Evolutionary conservation across 805 yeast genomes (phyloP).

Genomic region (Danielozyma ontarioensis): DNA sequence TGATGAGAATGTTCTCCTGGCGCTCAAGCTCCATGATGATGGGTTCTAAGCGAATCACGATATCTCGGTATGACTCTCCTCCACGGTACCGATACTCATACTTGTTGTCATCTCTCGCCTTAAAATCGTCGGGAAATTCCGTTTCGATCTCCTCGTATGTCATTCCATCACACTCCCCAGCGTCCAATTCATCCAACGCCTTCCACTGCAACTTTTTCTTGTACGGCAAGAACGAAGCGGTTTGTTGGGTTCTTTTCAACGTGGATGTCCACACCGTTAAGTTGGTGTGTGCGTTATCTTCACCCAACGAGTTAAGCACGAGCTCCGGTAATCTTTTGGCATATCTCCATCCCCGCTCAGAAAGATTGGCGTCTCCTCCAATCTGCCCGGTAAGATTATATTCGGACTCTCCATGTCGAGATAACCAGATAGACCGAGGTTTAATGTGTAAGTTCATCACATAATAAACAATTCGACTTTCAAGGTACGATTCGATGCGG

Average conservation of each 20-base stretch:
- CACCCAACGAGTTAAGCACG: conserved; percentile 60
- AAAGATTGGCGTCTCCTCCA: conserved; percentile 89
- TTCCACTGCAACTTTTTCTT: conserved; percentile 84
- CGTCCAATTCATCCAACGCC: conserved; percentile 94
- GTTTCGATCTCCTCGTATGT: conserved; percentile 90
- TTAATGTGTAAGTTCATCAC: conserved; percentile 93
- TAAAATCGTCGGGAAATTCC: conserved; percentile 88
- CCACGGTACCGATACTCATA: conserved; percentile 95
- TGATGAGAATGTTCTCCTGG: conserved; percentile 91
- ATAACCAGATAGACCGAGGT: conserved; percentile 88
- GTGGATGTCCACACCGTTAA: conserved; percentile 97
- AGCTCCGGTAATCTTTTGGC: conserved; percentile 76
- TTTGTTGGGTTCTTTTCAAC: conserved; percentile 84
- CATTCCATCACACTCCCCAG: conserved; percentile 96
- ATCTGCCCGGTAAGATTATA: conserved; percentile 91
- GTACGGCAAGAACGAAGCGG: conserved; percentile 77
- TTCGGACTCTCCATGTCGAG: conserved; percentile 93
- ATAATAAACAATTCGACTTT: conserved; percentile 89
- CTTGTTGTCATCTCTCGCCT: conserved; percentile 92
- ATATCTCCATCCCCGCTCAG: conserved; percentile 79
- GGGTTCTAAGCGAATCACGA: conserved; percentile 91
- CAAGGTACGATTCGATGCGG: conserved; percentile 80
- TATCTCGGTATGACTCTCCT: conserved; percentile 95
- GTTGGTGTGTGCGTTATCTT: conserved; percentile 44
- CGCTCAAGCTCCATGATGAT: conserved; percentile 97